A percentile compares a stretch with the other conserved stretches of the same genome.
These are phyloP conservation scores for Blastocystis hominis DNA, from an alignment of 352 stramenopile species.

Conservation along the genomic window DNA sequence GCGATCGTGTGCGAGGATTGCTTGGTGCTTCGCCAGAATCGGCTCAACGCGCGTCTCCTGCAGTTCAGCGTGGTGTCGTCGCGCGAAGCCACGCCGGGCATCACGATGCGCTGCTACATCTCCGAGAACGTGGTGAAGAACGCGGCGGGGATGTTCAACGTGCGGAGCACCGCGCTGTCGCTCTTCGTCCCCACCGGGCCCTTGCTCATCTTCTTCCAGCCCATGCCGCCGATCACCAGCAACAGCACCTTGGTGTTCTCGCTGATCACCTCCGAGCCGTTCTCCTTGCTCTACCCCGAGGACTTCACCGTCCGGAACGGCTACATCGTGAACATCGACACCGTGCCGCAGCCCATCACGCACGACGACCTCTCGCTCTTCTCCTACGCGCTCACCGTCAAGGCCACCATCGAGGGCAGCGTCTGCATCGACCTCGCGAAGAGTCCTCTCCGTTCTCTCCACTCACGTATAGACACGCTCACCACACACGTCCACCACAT, in stretches of 20 bases:
- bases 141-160: neutral
- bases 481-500: neutral
- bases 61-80: neutral
- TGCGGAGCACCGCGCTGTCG: neutral
- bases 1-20: conserved; percentile 15
- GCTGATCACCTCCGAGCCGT: neutral
- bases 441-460: neutral
- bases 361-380: neutral
- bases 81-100: neutral
- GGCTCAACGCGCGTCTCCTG: neutral
- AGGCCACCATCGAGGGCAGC: neutral
- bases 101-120: neutral
- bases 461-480: neutral
- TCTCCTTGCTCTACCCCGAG: neutral
- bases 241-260: neutral
- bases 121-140: neutral
- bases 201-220: neutral
- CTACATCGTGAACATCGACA: neutral
- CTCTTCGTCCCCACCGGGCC: neutral
- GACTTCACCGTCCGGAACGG: conserved; percentile 18
- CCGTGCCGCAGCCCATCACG: neutral
- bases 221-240: neutral
- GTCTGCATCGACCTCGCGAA: conserved; percentile 31
- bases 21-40: neutral
- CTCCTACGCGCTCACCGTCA: neutral